Base-by-base conservation (phyloP, 306 rosid genomes). In the Herpetospermum pedunculosum region DNA sequence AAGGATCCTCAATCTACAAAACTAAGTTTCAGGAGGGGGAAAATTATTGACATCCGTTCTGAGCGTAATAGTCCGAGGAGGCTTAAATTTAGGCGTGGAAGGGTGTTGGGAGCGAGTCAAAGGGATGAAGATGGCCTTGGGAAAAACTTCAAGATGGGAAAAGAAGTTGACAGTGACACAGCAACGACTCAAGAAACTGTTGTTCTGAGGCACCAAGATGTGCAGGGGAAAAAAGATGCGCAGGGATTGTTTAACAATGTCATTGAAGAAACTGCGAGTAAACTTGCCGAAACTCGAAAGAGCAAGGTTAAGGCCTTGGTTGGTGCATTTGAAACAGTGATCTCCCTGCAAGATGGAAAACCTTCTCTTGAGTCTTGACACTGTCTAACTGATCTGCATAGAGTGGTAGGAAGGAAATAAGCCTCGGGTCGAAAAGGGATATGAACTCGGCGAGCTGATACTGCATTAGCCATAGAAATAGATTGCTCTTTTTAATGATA, bases 271-370 rank as follows among this genome's bases (percentile, higher is more conserved):
- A 88, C 98, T 0, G 98, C 98, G 30, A 89, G 88, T 77, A 94
- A 91, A 80, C 88, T 94, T 0, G 98, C 73, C 8, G 94, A 85
- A 81, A 40, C 87, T 54, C 81, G 85, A 77, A 91, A 88, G 87
- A 94, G 98, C 85, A 94, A 91, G 85, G 98, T 94, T 72, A 94
- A 94, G 81, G 98, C 98, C 69, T 83, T 94, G 85, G 98, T 94
- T 76, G 94, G 98, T 75, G 98, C 98, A 70, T 94, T 94, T 69
- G 98, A 94, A 88, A 87, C 98, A 52, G 96, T 91, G 68, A 94
- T 94, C 81, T 94, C 96, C 68, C 99, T 94, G 54, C 98, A 94
- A 34, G 97, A 94, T 80, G 79, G 78, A 58, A 89, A 89, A 37
- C 88, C 88, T 68, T 59, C 88, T 75, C 74, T 87, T 46, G 81